These are phyloP conservation scores for Ampelocalamus luodianensis DNA, from an alignment of 176 grass and related monocot genomes.

Conservation along the genomic window DNA sequence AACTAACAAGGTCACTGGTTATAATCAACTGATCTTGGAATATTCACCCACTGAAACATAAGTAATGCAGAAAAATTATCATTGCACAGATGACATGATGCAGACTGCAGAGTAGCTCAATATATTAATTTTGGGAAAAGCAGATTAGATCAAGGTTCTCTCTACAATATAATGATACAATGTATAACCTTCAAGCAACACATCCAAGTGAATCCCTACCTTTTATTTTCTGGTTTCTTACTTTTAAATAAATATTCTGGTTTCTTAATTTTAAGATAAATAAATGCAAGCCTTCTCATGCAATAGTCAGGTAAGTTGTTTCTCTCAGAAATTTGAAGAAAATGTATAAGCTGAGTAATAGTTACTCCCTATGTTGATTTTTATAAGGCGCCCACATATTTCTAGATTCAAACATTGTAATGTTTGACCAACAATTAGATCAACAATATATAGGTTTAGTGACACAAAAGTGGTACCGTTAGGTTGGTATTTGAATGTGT, in stretches of 20 bases:
- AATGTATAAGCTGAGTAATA: background rate
- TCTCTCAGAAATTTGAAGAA: background rate
- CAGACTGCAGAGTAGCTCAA: background rate
- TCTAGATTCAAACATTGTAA: too few relatives aligned
- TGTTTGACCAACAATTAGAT: too few relatives aligned
- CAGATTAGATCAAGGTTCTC: background rate
- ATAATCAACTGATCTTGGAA: background rate
- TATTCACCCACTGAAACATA: constrained; percentile 11
- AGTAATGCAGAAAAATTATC: constrained; percentile 24
- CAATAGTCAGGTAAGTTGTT: background rate
- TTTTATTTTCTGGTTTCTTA: background rate
- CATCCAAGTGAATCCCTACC: background rate
- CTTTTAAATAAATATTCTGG: background rate
- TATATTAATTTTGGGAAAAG: background rate
- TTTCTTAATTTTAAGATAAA: constrained; percentile 19
- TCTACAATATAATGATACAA: background rate
- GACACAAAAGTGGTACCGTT: too few relatives aligned
- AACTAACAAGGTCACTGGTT: background rate
- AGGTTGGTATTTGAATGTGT: too few relatives aligned
- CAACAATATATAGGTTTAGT: too few relatives aligned
- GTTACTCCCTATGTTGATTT: too few relatives aligned
- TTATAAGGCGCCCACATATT: too few relatives aligned
- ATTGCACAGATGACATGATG: background rate
- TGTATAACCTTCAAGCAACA: constrained; percentile 15
- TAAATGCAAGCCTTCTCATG: background rate